These are phyloP conservation scores for Chrysanthemum makinoi DNA, from an alignment of 129 eudicot genomes.

Conservation along the genomic window DNA sequence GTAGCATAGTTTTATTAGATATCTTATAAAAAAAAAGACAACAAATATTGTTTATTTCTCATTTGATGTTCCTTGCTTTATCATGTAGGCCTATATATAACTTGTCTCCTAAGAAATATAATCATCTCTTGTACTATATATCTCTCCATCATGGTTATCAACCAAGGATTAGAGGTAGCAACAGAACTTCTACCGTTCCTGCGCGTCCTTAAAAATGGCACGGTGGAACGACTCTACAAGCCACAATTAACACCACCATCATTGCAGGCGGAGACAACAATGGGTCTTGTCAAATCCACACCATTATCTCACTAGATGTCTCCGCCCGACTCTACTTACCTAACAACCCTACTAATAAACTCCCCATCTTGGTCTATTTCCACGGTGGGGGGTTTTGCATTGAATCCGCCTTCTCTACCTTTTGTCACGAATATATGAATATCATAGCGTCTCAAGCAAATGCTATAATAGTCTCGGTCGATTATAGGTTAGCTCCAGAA, in stretches of 20 bases:
- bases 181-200: conserved; percentile 28
- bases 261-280: not conserved
- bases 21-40: not conserved
- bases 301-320: conserved; percentile 24
- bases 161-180: not conserved
- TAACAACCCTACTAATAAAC: conserved; percentile 12
- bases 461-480: conserved; percentile 43
- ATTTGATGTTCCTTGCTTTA: not conserved
- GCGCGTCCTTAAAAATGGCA: conserved; percentile 39
- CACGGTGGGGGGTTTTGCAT: conserved; percentile 61
- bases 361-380: conserved; percentile 54
- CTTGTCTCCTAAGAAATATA: not conserved
- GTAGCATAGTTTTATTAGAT: not conserved
- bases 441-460: conserved; percentile 33
- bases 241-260: conserved; percentile 30
- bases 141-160: conserved; percentile 11
- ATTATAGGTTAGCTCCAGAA: conserved; percentile 64
- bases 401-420: conserved; percentile 44
- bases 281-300: conserved; percentile 29
- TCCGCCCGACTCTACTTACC: conserved; percentile 36
- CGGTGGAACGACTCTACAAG: conserved; percentile 45
- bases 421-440: conserved; percentile 33
- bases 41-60: not conserved
- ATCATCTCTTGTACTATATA: not conserved
- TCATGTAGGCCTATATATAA: not conserved